Conservation (phyloP, 768 basidiomycete genomes). For the Russula ochroleuca region DNA sequence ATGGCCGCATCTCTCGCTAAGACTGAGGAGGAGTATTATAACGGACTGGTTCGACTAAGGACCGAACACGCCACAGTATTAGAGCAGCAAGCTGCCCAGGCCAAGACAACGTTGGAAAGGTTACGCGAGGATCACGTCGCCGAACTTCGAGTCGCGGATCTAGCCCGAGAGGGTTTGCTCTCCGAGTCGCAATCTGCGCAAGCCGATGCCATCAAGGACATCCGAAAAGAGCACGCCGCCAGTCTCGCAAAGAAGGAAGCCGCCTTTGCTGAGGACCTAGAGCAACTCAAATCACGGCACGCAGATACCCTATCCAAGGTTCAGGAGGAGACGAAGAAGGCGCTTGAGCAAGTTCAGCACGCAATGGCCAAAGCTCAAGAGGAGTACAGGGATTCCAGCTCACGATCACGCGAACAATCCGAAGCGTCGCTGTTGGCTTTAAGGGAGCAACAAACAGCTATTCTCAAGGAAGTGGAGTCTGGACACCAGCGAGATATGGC, state of each 20-base stretch:
- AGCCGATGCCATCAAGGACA: slow-evolving; percentile 52
- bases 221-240: slow-evolving; percentile 69
- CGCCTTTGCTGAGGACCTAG: slow-evolving; percentile 59
- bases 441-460: slow-evolving; percentile 51
- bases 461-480: slow-evolving; percentile 52
- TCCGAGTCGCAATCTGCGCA: slow-evolving; percentile 71
- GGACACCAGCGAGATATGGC: slow-evolving; percentile 55
- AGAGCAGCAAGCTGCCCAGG: slow-evolving; percentile 56
- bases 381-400: slow-evolving; percentile 38
- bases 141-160: slow-evolving; percentile 68
- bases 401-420: slow-evolving; percentile 43
- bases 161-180: slow-evolving; percentile 67
- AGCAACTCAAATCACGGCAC: slow-evolving; percentile 63
- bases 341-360: slow-evolving; percentile 46
- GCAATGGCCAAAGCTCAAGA: slow-evolving; percentile 45
- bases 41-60: slow-evolving; percentile 72
- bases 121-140: slow-evolving; percentile 73
- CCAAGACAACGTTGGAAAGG: slow-evolving; percentile 59
- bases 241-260: slow-evolving; percentile 64
- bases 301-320: slow-evolving; percentile 48
- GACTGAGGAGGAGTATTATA: slow-evolving; percentile 80
- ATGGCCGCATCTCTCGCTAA: slow-evolving; percentile 53
- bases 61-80: slow-evolving; percentile 64
- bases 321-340: slow-evolving; percentile 50
- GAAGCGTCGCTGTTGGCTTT: slow-evolving; percentile 46